Evolutionary conservation across 495 filamentous ascomycete species (phyloP), one percentile per base, ranked within the genome.

Genomic region (Aspergillus saccharolyticus): DNA sequence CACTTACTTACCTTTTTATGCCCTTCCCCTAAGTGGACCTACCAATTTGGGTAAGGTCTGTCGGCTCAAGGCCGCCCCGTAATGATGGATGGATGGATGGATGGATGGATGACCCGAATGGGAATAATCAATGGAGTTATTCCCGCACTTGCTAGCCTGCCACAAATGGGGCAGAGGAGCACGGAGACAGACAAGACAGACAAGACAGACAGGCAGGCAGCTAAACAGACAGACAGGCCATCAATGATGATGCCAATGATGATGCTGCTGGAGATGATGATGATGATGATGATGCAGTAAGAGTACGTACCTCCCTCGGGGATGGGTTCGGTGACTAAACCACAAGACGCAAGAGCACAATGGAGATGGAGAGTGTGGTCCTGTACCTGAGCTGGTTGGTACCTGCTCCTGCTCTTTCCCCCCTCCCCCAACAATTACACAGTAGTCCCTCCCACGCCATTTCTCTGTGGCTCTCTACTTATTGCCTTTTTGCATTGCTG

Each of bases 91-190:
- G n/a, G n/a, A n/a, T n/a, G n/a, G n/a, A n/a, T n/a, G n/a, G n/a
- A n/a, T n/a, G n/a, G n/a, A n/a, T n/a, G n/a, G n/a, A n/a, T 45
- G 24, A 24, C 17, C 10, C 14, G 7, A 39, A 39, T 12, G 12
- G 10, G 33, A 39, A 10, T 12, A 8, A 12, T 39, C 6, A 15
- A 39, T 12, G 33, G 33, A 39, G 33, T 39, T 43, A 44, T 55
- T 56, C 54, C 61, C 61, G 61, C 61, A 63, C 47, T 53, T 50
- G 47, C 21, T 17, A 50, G 54, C 39, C 55, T 59, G 53, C 57
- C 54, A 56, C 18, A 56, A 52, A 50, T 44, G 49, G 56, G n/a
- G n/a, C n/a, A n/a, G n/a, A n/a, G n/a, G n/a, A n/a, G n/a, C n/a
- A n/a, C n/a, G n/a, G n/a, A n/a, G n/a, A n/a, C n/a, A n/a, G n/a